Evolutionary conservation across 2,329 filamentous ascomycete species (phyloP), one percentile per base, ranked within the genome.

Genomic region (Trichoderma gracile): DNA sequence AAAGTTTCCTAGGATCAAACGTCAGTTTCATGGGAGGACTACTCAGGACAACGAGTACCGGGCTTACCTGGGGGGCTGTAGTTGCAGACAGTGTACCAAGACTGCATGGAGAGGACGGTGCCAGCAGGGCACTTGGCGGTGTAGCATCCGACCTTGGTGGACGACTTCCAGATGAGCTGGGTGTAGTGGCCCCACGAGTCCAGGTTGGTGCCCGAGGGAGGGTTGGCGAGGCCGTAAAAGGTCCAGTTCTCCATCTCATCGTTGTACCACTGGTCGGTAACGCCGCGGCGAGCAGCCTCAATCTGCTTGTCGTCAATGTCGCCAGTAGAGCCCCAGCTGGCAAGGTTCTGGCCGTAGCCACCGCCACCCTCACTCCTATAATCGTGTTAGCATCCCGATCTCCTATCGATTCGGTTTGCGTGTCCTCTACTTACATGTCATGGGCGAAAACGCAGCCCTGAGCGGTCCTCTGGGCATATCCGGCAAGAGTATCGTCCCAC

Each of bases 261-360:
- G 76, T 95, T 92, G 85, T 97, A 97, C 92, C 95, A 97, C 79
- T 89, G 82, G 75, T 94, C 85, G 72, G 88, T 91, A 74, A 94
- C 88, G 69, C 89, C 87, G 68, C 84, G 81, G 61, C 86, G 86
- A 67, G 91, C 81, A 53, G 87, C 84, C 66, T 76, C 78, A 69
- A 88, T 82, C 67, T 73, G 67, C 66, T 76, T 68, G 55, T 64
- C 67, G 50, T 71, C 68, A 25, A 80, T 75, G 53, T 79, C 70
- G 43, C 71, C 77, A 30, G 77, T 76, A 55, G 76, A 77, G 54
- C 78, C 83, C 74, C 76, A 82, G 69, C 89, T 88, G 73, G 91
- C 94, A 65, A 98, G 89, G 84, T 98, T 99, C 81, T 99, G 95
- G 68, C 95, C 95, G 73, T 95, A 96, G 38, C 23, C 25, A 50